Base-by-base conservation (phyloP, 176 grass and related monocot genomes). In the Oropetium thomaeum region DNA sequence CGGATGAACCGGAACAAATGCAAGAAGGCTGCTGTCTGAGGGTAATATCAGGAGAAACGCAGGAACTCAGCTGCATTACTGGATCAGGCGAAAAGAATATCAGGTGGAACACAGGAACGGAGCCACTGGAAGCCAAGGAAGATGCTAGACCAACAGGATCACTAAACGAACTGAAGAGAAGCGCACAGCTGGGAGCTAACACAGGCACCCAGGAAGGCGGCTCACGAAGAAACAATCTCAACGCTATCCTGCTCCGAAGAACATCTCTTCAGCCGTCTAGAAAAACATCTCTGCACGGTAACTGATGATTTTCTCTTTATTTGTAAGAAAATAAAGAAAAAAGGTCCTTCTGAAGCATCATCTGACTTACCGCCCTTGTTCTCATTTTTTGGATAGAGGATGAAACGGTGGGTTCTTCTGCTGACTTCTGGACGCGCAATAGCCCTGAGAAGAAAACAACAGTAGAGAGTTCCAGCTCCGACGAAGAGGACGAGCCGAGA, bases 101-200 rank as follows among this genome's bases (percentile, higher is more conserved):
- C 52, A 49, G 39, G 61, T 22, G 22, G 10, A n/a, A n/a, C n/a
- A 34, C 1, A 23, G 69, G 22, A n/a, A 5, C 4, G 0, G 39
- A 49, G 5, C n/a, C 53, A 41, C 17, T 22, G 23, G 23, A 38
- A 31, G 0, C 58, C 12, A 66, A 58, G 14, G 38, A 73, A 38
- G 65, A 73, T 47, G 17, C 16, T 29, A 79, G 59, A 10, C 29
- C 42, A 39, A 32, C 5, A 7, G 71, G 63, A 31, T 60, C 81
- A 83, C 19, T 7, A 13, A 71, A 62, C 54, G 73, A 78, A 84
- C 39, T 33, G 26, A 52, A 31, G 23, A 13, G 10, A 62, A 70
- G 3, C 4, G 68, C 19, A 43, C 38, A 70, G 27, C n/a, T n/a
- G n/a, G 73, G 26, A 3, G 34, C 54, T 27, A 47, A 9, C 27